Base-by-base conservation (phyloP, 345 rosid genomes). In the Sonneratia caseolaris region DNA sequence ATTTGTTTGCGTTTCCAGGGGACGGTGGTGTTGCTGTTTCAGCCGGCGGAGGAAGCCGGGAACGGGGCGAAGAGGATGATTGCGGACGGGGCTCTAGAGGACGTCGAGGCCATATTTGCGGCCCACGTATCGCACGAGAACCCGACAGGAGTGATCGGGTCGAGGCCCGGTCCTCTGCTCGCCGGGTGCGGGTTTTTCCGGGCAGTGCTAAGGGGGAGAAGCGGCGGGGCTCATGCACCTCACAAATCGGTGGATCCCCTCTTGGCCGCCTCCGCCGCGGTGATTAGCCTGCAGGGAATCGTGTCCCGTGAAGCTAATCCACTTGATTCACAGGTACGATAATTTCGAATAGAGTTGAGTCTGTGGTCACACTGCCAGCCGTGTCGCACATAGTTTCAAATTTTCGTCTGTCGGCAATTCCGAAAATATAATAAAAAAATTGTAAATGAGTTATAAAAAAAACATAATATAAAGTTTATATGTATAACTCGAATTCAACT, bases 1-100 rank as follows among this genome's bases (percentile, higher is more conserved):
- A 27, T 27, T 27, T 27, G 32, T 27, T 27, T 57, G 64, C 21
- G n/a, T 19, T n/a, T 8, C 36, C 64, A 92, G 98, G 98, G 98
- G 71, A 93, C 98, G 0, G 93, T 90, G n/a, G 68, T 93, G 57
- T 40, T 90, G 47, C 64, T 93, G n/a, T 93, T 93, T 68, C 98
- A 93, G 74, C 97, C 98, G 2, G 97, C 98, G 5, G 98, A 93
- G 81, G 98, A 93, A 85, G 98, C 97, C 19, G 98, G 98, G 27
- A 93, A 93, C 40, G 98, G 98, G 9, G 98, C 98, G 16, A 93
- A 90, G 68, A 62, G 78, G 47, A 88, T 93, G 98, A 93, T 93
- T 0, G 82, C 76, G 74, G 98, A 93, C 10, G 93, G 89, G 5
- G 97, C 92, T 0, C 75, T 90, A 5, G 93, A 87, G 2, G 78